These are phyloP conservation scores for Vaccinium myrtillus DNA, from an alignment of 148 eudicot genomes.

Conservation along the genomic window DNA sequence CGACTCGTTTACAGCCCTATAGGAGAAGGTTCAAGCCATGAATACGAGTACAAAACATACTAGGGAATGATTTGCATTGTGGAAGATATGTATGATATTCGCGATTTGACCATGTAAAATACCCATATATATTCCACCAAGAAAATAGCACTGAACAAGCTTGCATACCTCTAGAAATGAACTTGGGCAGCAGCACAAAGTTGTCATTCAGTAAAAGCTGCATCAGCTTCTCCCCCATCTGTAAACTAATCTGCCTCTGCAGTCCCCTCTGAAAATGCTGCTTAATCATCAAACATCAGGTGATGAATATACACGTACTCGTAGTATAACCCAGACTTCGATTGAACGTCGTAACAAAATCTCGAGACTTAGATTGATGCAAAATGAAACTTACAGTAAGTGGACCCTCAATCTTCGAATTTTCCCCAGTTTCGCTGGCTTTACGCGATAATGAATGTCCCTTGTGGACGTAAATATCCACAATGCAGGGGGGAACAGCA, in stretches of 20 bases:
- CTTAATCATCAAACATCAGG: not conserved
- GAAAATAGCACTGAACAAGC: not conserved
- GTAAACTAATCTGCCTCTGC: conserved; percentile 60
- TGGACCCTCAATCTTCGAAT: conserved; percentile 50
- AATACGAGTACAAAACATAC: not conserved
- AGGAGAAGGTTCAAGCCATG: not conserved
- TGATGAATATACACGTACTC: not conserved
- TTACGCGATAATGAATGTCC: conserved; percentile 37
- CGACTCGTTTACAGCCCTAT: no score
- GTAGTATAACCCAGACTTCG: not conserved
- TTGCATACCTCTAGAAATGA: conserved; percentile 49
- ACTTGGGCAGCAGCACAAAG: conserved; percentile 52
- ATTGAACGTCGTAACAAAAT: not conserved
- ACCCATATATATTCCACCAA: no score
- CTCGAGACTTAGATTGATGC: not conserved
- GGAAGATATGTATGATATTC: not conserved
- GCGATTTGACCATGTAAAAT: not conserved
- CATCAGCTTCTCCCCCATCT: conserved; percentile 45
- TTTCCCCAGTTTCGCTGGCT: conserved; percentile 36
- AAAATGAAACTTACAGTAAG: conserved; percentile 42
- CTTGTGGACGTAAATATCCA: conserved; percentile 50
- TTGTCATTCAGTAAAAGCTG: conserved; percentile 58
- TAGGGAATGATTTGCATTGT: not conserved
- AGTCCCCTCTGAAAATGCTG: conserved; percentile 39
- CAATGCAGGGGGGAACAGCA: conserved; percentile 31